Evolutionary conservation across 129 eudicot genomes (phyloP), one percentile per base, ranked within the genome.

Genomic region (Rutidosis leptorrhynchoides): DNA sequence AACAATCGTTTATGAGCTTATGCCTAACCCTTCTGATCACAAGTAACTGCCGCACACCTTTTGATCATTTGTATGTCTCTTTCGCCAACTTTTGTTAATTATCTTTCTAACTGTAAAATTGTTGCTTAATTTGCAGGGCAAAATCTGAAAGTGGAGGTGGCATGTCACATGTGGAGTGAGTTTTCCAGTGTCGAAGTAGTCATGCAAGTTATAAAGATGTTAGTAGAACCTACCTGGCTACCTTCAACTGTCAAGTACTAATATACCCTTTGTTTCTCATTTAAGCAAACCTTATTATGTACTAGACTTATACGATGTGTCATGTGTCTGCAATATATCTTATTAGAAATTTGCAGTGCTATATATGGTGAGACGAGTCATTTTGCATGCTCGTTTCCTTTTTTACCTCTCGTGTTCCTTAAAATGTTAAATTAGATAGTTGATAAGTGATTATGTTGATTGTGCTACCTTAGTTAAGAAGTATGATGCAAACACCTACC

Each of bases 21-120:
- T 80, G 91, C 99, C 99, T 1, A 93, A 93, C 78, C 99, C 99
- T 63, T 89, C 99, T 43, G 99, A 93, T 77, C 99, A 93, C 95
- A 93, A 93, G 99, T 89, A 79, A 76, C 96, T 80, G 70, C 56
- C 64, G 14, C 58, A 26, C 52, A 21, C 16, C 19, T 40, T 45
- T 70, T 21, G 1, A 8, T 53, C 11, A 21, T 58, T 45, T 57
- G 52, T 49, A 42, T 15, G 73, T 58, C 22, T 25, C 45, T 59
- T 70, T 72, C 54, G 26, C 48, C 15, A 29, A 58, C 45, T 15
- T 22, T 9, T 64, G 11, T 67, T 27, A n/a, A 14, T 70, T 58
- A 57, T 32, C 11, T 20, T 75, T 25, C 65, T 9, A 78, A 57
- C 16, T 58, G 24, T 57, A 56, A 68, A 48, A 5, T 54, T 59